These are phyloP conservation scores for Thelonectria discophora DNA, from an alignment of 2,329 filamentous ascomycete species.

Conservation along the genomic window DNA sequence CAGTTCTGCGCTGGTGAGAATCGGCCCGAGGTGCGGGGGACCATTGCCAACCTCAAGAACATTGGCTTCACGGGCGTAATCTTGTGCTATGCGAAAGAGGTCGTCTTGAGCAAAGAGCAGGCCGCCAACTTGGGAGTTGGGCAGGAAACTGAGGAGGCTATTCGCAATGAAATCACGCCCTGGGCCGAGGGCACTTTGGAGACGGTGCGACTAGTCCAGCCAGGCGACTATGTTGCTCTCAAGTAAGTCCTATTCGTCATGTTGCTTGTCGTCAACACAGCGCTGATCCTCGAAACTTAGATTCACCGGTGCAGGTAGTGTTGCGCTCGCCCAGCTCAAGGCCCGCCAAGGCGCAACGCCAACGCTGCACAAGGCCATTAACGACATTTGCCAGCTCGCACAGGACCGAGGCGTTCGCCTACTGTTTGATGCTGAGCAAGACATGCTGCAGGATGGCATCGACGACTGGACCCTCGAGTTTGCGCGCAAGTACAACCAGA, in stretches of 20 bases:
- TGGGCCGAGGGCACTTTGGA: slow-evolving; percentile 81
- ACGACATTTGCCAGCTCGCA: slow-evolving; percentile 78
- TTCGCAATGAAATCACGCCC: slow-evolving; percentile 68
- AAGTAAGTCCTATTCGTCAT: slow-evolving; percentile 56
- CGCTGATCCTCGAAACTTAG: slow-evolving; percentile 43
- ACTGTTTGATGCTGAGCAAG: slow-evolving; percentile 88
- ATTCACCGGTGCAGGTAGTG: slow-evolving; percentile 83
- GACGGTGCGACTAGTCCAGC: slow-evolving; percentile 73
- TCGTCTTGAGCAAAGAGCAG: slow-evolving; percentile 71
- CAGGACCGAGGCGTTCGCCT: slow-evolving; percentile 74
- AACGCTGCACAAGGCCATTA: slow-evolving; percentile 74
- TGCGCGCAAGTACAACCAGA: slow-evolving; percentile 79
- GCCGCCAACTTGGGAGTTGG: slow-evolving; percentile 56
- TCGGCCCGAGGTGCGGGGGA: slow-evolving; percentile 70
- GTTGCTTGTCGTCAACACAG: neutral
- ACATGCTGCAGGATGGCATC: slow-evolving; percentile 79
- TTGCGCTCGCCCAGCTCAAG: slow-evolving; percentile 73
- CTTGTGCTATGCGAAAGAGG: slow-evolving; percentile 83
- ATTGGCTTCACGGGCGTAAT: slow-evolving; percentile 88
- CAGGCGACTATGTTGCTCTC: slow-evolving; percentile 71
- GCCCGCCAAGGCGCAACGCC: slow-evolving; percentile 69
- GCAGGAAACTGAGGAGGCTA: slow-evolving; percentile 57
- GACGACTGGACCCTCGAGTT: slow-evolving; percentile 82
- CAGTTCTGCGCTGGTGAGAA: slow-evolving; percentile 92
- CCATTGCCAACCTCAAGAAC: slow-evolving; percentile 70